Evolutionary conservation across 129 eudicot genomes (phyloP).

Genomic region (Lactuca sativa): DNA sequence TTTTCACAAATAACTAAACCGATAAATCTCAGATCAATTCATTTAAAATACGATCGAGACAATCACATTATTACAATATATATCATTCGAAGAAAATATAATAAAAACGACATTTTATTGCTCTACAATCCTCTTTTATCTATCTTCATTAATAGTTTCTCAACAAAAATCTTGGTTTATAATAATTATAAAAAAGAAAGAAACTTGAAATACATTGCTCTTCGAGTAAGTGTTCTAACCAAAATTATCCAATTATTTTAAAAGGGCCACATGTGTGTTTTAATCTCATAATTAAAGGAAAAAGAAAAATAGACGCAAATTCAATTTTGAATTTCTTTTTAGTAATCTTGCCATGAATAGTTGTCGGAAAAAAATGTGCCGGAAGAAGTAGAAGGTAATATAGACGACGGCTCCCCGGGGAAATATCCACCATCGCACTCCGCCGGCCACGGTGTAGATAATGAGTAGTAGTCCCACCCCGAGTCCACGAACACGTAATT

Average conservation of each 20-base stretch:
- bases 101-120: too few species aligned
- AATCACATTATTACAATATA: too few species aligned
- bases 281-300: neutral
- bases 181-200: neutral
- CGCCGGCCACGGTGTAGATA: constrained; percentile 27
- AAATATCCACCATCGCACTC: constrained; percentile 35
- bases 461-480: constrained; percentile 39
- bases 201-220: constrained; percentile 8
- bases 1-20: too few species aligned
- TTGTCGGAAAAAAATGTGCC: constrained; percentile 38
- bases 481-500: constrained; percentile 48
- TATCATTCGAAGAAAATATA: too few species aligned
- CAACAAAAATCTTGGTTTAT: too few species aligned
- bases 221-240: neutral
- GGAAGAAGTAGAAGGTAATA: constrained; percentile 26
- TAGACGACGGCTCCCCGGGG: constrained; percentile 26
- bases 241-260: constrained; percentile 23
- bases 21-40: too few species aligned
- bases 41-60: too few species aligned
- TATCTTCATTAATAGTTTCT: too few species aligned
- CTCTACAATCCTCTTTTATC: too few species aligned
- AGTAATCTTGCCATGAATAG: constrained; percentile 54
- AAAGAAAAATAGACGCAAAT: constrained; percentile 8
- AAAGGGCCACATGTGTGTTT: neutral
- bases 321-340: neutral